phyloP scores from a whole-genome alignment of 2,329 filamentous ascomycete genomes.

The Paecilomyces niveus region DNA sequence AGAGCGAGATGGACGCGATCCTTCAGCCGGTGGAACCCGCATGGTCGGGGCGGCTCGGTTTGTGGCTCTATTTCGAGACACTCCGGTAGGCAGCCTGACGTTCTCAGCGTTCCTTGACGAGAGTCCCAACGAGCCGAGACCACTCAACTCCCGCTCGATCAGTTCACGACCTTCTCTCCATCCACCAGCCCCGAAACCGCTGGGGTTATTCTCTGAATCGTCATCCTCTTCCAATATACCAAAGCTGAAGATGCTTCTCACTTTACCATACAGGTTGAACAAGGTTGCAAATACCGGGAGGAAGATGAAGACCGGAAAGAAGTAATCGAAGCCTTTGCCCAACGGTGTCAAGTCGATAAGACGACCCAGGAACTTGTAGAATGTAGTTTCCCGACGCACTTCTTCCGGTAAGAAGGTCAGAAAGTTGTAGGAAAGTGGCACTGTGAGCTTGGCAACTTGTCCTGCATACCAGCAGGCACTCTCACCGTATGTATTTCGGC shows the following conservation, averaged over 20 bases:
- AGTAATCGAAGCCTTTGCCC: constrained; percentile 74
- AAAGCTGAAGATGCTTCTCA: constrained; percentile 71
- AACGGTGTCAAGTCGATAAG: constrained; percentile 77
- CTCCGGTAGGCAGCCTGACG: constrained; percentile 17
- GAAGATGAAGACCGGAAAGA: constrained; percentile 84
- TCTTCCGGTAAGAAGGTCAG: constrained; percentile 73
- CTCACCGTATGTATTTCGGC: constrained; percentile 84
- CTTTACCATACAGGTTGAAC: constrained; percentile 81
- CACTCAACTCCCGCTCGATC: constrained; percentile 77
- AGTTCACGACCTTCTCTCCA: constrained; percentile 90
- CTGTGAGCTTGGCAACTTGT: constrained; percentile 84
- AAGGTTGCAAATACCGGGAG: constrained; percentile 77
- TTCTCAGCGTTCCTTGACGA: constrained; percentile 25
- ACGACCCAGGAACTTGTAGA: constrained; percentile 78
- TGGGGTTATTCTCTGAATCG: constrained; percentile 53
- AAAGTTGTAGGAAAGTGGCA: constrained; percentile 94
- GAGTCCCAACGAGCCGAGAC: constrained; percentile 44
- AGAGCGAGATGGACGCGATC: constrained; percentile 19
- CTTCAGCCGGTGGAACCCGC: constrained; percentile 24
- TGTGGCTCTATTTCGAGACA: constrained; percentile 16
- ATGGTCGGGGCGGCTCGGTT: constrained; percentile 23
- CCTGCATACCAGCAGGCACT: constrained; percentile 93
- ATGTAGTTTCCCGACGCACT: constrained; percentile 71
- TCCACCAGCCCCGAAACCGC: constrained; percentile 66
- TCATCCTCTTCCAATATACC: constrained; percentile 69